Evolutionary conservation across 2,329 filamentous ascomycete genomes (phyloP).

Genomic region (Passalora sequoiae): DNA sequence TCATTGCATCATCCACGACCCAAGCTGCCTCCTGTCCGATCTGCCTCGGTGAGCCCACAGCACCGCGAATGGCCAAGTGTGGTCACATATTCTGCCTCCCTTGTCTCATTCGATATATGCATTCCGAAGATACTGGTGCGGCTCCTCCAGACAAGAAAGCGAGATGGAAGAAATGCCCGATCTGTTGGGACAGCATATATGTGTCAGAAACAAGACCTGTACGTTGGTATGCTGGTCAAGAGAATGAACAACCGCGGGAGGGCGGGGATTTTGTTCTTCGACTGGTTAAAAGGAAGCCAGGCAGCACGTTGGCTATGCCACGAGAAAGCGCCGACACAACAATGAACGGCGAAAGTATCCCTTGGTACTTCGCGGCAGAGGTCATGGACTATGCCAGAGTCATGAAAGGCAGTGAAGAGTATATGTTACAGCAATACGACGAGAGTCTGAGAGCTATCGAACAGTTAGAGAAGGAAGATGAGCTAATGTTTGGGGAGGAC

Average conservation of each 20-base stretch:
- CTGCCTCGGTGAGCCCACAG: constrained; percentile 85
- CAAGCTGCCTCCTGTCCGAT: constrained; percentile 89
- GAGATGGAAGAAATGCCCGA: constrained; percentile 90
- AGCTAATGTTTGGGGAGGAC: constrained; percentile 85
- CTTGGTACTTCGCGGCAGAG: constrained; percentile 92
- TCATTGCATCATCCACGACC: constrained; percentile 83
- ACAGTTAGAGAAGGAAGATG: constrained; percentile 78
- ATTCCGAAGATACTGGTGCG: constrained; percentile 68
- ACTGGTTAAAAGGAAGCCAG: constrained; percentile 72
- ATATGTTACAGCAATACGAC: constrained; percentile 77
- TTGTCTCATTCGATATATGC: constrained; percentile 93
- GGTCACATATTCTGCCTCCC: constrained; percentile 95
- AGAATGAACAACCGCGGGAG: constrained; percentile 70
- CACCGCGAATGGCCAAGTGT: constrained; percentile 93
- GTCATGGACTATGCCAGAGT: constrained; percentile 91
- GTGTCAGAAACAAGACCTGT: constrained; percentile 85
- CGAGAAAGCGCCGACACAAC: constrained; percentile 71
- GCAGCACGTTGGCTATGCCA: constrained; percentile 81
- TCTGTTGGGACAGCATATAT: constrained; percentile 92
- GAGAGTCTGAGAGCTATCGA: constrained; percentile 69
- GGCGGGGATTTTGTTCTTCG: constrained; percentile 87
- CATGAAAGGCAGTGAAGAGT: constrained; percentile 88
- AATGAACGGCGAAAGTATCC: constrained; percentile 67
- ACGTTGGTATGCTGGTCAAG: constrained; percentile 84
- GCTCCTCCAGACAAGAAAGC: constrained; percentile 61